Conservation (phyloP, 768 basidiomycete species). For the Termitomyces sp. region DNA sequence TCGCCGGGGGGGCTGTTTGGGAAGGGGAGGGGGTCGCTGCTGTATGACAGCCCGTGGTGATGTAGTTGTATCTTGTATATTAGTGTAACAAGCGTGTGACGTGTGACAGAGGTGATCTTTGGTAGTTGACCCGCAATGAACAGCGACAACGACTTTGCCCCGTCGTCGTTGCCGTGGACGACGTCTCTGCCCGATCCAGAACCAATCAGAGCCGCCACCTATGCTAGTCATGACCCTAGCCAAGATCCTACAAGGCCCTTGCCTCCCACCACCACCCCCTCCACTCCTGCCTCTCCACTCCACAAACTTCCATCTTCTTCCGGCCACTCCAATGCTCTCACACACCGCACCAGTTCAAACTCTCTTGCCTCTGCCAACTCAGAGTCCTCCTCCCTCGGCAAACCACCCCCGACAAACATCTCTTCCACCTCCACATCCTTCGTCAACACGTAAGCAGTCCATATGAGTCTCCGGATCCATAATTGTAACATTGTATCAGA, state of each 20-base stretch:
- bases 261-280: conserved; percentile 18
- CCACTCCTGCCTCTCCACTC: conserved; percentile 50
- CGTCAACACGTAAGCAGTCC: conserved; percentile 53
- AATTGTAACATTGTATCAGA: conserved; percentile 39
- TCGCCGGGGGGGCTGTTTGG: conserved; percentile 72
- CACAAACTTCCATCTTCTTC: conserved; percentile 50
- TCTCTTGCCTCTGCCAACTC: conserved; percentile 57
- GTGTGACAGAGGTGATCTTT: conserved; percentile 16
- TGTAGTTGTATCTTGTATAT: conserved; percentile 17
- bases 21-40: conserved; percentile 43
- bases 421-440: conserved; percentile 57
- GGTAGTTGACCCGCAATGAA: conserved; percentile 33
- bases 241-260: conserved; percentile 44
- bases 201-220: conserved; percentile 65
- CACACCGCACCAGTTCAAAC: conserved; percentile 40
- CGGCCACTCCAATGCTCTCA: conserved; percentile 47
- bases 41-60: conserved; percentile 75
- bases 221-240: conserved; percentile 52
- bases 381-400: conserved; percentile 45
- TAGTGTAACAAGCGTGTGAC: conserved; percentile 11
- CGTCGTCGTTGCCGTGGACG: conserved; percentile 33
- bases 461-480: not conserved
- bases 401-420: conserved; percentile 46
- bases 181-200: too few species aligned
- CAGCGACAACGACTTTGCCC: conserved; percentile 32